phyloP scores from a whole-genome alignment of 306 rosid species.

The Lupinus albus region DNA sequence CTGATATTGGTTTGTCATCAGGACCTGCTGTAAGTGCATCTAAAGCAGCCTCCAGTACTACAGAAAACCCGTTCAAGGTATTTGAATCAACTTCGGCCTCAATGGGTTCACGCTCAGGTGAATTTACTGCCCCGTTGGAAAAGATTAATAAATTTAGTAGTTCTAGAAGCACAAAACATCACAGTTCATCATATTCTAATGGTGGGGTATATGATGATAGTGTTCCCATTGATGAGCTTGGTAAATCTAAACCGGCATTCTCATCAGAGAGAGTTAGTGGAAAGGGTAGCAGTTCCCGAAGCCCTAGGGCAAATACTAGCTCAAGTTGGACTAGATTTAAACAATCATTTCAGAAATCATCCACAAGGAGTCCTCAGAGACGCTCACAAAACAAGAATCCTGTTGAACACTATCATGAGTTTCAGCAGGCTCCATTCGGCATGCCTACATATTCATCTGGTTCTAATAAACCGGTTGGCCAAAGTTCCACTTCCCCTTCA shows the following conservation, averaged over 20 bases:
- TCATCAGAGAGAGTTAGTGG: constrained; percentile 65
- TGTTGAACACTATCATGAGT: constrained; percentile 58
- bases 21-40: constrained; percentile 50
- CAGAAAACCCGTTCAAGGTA: constrained; percentile 70
- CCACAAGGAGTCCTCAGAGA: constrained; percentile 63
- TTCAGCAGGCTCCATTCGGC: constrained; percentile 61
- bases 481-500: constrained; percentile 63
- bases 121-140: constrained; percentile 64
- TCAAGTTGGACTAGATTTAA: constrained; percentile 54
- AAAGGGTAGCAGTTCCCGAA: constrained; percentile 56
- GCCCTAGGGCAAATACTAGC: constrained; percentile 53
- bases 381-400: constrained; percentile 55
- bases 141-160: constrained; percentile 67
- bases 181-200: constrained; percentile 54
- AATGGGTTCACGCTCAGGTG: constrained; percentile 50
- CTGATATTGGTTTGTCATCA: constrained; percentile 65
- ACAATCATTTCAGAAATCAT: constrained; percentile 58
- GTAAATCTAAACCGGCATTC: constrained; percentile 70
- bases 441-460: constrained; percentile 63
- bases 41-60: constrained; percentile 54
- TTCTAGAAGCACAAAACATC: constrained; percentile 59
- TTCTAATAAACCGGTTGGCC: constrained; percentile 60
- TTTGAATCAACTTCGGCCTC: constrained; percentile 54
- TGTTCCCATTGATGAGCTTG: constrained; percentile 79
- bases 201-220: constrained; percentile 62